phyloP scores from a whole-genome alignment of 805 yeast species.

The Lipomyces mesembrius region DNA sequence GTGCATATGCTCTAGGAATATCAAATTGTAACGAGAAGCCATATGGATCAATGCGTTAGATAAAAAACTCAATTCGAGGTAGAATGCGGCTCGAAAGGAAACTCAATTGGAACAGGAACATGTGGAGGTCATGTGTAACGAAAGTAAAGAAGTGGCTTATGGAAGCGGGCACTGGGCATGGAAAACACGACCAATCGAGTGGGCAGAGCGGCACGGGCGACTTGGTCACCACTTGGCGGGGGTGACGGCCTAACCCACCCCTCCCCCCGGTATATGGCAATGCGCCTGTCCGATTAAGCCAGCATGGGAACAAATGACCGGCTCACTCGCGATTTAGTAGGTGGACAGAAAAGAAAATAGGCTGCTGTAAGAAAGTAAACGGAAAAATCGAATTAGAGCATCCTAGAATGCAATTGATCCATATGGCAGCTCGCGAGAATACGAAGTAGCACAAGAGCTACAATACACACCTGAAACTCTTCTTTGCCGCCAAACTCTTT shows the following conservation, averaged over 20 bases:
- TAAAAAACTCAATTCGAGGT: neutral
- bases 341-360: too few relatives aligned
- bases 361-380: neutral
- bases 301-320: too few relatives aligned
- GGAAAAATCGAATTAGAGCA: neutral
- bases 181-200: neutral
- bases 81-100: neutral
- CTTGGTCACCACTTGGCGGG: too few relatives aligned
- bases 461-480: conserved; percentile 50
- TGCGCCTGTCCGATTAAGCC: too few relatives aligned
- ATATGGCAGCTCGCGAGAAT: neutral
- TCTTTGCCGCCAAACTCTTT: conserved; percentile 55
- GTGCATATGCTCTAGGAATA: neutral
- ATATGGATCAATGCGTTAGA: neutral
- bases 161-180: neutral
- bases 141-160: neutral
- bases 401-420: neutral
- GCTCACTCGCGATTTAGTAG: too few relatives aligned
- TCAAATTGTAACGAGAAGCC: neutral
- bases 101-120: neutral
- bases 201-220: neutral
- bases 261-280: too few relatives aligned
- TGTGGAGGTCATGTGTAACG: neutral
- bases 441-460: neutral
- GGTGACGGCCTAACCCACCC: neutral